Evolutionary conservation across 805 yeast genomes (phyloP), one percentile per base, ranked within the genome.

Genomic region (Barnettozyma populi): DNA sequence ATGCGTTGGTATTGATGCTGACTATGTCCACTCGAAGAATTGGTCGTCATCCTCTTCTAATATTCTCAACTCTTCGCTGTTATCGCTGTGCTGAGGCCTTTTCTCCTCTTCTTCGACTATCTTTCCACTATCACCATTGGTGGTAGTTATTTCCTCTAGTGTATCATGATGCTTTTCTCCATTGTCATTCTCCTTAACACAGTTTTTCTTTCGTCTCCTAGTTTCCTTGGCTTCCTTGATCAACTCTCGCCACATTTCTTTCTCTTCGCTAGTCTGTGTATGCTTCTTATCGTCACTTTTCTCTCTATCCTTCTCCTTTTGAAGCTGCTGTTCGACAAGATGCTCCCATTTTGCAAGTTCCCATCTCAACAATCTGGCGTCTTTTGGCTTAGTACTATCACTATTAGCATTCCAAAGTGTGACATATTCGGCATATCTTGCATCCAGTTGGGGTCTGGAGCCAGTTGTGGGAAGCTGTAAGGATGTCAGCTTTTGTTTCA

Each of bases 361-460:
- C 45, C 74, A 78, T 42, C 78, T 69, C 43, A 90, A 63, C 5
- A 77, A 75, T 35, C 69, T 66, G 20, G 79, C 81, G 23, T 78
- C 65, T 4, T 76, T 77, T 0, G 96, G 96, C 27, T 70, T 72
- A 32, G 76, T 68, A 6, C 90, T 76, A 59, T 89, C 96, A 38
- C 82, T 74, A 58, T 89, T 89, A 11, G 96, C 82, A 60, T 90
- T 90, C 80, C 83, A 85, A 10, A 89, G 60, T 29, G 82, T 78
- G 47, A 84, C 79, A 68, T 81, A 90, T 54, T 90, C 92, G 52
- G 79, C 82, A 60, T 86, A 86, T 36, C 98, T 67, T 18, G 75
- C 66, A 51, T 86, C 90, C 55, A 90, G 58, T 52, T 78, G 82
- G 14, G 66, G 66, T 50, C 87, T 71, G 1, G 83, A 65, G 0